Evolutionary conservation across 1,139 yeast species (phyloP).

Genomic region (Blastobotrys niveus): DNA sequence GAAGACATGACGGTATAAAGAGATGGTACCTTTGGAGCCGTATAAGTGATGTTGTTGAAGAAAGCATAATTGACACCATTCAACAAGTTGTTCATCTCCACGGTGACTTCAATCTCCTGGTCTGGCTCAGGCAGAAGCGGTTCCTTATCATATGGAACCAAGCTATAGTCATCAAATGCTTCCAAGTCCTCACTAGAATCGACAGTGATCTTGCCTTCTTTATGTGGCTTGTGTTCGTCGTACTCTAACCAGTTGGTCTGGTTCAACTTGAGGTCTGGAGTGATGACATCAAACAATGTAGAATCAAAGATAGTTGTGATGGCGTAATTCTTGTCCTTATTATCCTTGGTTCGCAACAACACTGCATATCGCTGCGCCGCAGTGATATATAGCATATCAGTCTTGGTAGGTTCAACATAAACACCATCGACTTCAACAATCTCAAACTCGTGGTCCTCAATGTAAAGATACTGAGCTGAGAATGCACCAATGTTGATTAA

Average conservation of each 20-base stretch:
- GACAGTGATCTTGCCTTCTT: constrained; percentile 43
- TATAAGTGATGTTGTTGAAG: constrained; percentile 77
- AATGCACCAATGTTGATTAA: constrained; percentile 81
- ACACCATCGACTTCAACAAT: constrained; percentile 84
- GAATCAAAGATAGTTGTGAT: constrained; percentile 73
- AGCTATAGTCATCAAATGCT: constrained; percentile 51
- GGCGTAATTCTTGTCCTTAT: constrained; percentile 58
- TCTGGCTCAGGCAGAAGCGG: constrained; percentile 61
- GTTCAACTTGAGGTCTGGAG: constrained; percentile 57
- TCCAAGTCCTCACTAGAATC: constrained; percentile 33
- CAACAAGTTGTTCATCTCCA: constrained; percentile 70
- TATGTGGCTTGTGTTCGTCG: constrained; percentile 41
- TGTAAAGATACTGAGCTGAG: constrained; percentile 74
- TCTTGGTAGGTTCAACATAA: constrained; percentile 58
- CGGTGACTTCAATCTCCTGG: constrained; percentile 55
- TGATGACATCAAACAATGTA: constrained; percentile 70
- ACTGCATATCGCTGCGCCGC: constrained; percentile 78
- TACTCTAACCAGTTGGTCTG: constrained; percentile 70
- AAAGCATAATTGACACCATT: constrained; percentile 87
- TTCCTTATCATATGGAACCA: constrained; percentile 50
- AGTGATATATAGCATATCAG: constrained; percentile 57
- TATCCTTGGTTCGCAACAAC: constrained; percentile 61
- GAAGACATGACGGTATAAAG: constrained; percentile 63
- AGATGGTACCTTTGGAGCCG: constrained; percentile 76
- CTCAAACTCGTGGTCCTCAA: constrained; percentile 77